Percentiles rank a stretch among this genome's conserved stretches.
Conservation (phyloP, 345 rosid species). For the Cardiospermum halicacabum region DNA sequence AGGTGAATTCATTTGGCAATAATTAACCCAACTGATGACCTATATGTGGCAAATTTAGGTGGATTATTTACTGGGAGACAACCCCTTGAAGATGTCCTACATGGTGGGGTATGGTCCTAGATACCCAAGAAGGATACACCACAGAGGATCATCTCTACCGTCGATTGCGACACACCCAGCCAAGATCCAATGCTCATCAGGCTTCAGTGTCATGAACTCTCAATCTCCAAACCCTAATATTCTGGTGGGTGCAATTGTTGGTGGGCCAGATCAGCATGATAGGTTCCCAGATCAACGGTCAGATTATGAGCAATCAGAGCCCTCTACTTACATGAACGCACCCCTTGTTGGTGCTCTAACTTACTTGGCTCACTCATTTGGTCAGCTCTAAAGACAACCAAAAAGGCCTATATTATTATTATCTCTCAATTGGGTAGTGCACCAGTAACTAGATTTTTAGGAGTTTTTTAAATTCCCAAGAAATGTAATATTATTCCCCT, state of each 20-base stretch:
- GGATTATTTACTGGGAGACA: conserved; percentile 88
- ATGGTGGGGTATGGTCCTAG: conserved; percentile 91
- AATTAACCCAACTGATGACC: too few species aligned
- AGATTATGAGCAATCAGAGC: conserved; percentile 89
- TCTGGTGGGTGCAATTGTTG: conserved; percentile 77
- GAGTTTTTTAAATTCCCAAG: conserved; percentile 1
- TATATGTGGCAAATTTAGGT: conserved; percentile 31
- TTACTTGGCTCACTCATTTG: conserved; percentile 79
- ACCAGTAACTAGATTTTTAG: background rate
- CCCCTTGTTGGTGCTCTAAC: conserved; percentile 90
- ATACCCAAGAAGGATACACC: conserved; percentile 84
- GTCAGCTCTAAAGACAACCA: conserved; percentile 47
- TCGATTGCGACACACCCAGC: conserved; percentile 62
- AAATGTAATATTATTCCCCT: conserved; percentile 6
- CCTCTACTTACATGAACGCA: conserved; percentile 86
- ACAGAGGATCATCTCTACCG: conserved; percentile 91
- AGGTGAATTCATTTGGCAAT: background rate
- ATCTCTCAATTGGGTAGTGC: too few species aligned
- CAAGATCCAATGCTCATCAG: conserved; percentile 64
- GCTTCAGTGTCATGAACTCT: conserved; percentile 61
- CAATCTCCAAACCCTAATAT: conserved; percentile 81
- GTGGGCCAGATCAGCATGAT: conserved; percentile 82
- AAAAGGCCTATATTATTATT: background rate
- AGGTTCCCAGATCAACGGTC: conserved; percentile 70
- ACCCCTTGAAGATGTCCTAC: conserved; percentile 82